Percentiles rank a stretch among this genome's conserved stretches.
Conservation (phyloP, 2,329 filamentous ascomycete genomes). For the Beauveria pseudobassiana region DNA sequence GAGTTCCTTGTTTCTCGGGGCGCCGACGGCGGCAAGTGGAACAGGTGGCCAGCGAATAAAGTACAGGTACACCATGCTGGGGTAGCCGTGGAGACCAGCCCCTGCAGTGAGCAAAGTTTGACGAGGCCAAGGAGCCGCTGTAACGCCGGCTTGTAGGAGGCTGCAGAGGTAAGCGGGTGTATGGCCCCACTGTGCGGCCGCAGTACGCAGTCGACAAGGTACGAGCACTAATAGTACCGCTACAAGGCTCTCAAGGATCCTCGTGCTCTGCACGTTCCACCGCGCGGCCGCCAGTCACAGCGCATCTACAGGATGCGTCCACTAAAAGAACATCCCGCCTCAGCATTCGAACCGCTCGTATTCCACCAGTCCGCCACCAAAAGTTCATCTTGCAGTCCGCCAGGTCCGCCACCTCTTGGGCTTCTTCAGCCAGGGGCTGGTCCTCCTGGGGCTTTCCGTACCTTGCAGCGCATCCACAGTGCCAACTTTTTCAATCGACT, state of each 20-base stretch:
- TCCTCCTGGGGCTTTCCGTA: neutral
- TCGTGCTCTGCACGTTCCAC: neutral
- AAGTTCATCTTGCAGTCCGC: no score
- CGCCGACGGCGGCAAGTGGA: conserved; percentile 3
- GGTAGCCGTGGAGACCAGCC: neutral
- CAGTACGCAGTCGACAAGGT: neutral
- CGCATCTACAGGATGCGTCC: neutral
- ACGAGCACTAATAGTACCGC: neutral
- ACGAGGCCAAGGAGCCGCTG: neutral
- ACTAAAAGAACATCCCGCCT: neutral
- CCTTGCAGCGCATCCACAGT: neutral
- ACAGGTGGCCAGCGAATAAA: neutral
- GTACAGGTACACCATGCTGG: neutral
- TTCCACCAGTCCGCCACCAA: neutral
- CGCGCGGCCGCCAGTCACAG: neutral
- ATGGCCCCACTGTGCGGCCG: neutral
- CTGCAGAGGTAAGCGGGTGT: neutral
- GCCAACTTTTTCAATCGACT: neutral
- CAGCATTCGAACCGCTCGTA: neutral
- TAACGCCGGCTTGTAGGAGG: neutral
- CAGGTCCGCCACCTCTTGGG: neutral
- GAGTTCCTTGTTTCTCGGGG: conserved; percentile 8
- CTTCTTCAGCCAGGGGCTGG: neutral
- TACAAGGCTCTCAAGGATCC: neutral
- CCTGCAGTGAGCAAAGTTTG: neutral